Conservation (phyloP, 139 green algal species). For the Coelastrella sp. region DNA sequence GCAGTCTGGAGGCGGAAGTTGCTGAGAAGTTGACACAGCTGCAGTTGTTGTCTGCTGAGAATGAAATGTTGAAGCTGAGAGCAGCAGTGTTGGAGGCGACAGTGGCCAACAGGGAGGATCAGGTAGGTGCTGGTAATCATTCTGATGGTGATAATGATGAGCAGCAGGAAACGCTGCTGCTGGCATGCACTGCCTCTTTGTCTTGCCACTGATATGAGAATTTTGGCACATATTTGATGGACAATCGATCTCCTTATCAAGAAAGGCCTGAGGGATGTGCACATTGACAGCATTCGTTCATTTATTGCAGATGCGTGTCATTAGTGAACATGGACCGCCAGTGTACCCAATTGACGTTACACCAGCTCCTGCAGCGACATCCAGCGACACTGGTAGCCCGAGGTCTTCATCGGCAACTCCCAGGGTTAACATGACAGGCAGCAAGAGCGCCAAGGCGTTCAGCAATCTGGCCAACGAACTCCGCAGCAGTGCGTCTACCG, state of each 20-base stretch:
- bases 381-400: background rate
- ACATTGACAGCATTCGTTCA: background rate
- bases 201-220: background rate
- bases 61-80: constrained; percentile 44
- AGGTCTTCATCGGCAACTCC: background rate
- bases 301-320: constrained; percentile 29
- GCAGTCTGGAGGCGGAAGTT: constrained; percentile 7
- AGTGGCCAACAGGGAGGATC: constrained; percentile 13
- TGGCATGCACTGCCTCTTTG: too few relatives aligned
- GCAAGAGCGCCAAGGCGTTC: background rate
- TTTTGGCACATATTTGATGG: too few relatives aligned
- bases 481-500: background rate
- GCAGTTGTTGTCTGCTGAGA: constrained; percentile 37
- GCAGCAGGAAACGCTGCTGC: background rate
- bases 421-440: background rate
- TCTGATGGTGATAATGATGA: background rate
- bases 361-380: background rate
- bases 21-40: constrained; percentile 18
- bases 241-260: too few relatives aligned
- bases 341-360: background rate
- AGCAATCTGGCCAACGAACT: background rate
- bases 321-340: constrained; percentile 12
- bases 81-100: constrained; percentile 18
- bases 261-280: too few relatives aligned
- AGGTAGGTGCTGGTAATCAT: constrained; percentile 7